Conservation (phyloP, 108 stramenopile species). For the Discostella stelligeroides region DNA sequence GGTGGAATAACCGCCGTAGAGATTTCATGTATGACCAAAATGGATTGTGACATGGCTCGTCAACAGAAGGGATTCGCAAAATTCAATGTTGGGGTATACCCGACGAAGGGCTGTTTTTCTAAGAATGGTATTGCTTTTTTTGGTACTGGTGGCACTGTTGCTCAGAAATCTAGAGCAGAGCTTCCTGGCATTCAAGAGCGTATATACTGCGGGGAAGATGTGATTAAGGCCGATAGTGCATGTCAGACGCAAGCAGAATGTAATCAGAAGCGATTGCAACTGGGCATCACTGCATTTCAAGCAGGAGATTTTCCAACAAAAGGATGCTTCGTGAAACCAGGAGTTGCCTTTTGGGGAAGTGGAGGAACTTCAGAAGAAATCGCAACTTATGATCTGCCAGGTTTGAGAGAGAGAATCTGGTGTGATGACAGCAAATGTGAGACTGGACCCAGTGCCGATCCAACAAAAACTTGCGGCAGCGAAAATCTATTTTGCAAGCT, state of each 20-base stretch:
- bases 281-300: constrained; percentile 2
- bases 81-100: background rate
- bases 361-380: constrained; percentile 3
- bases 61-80: background rate
- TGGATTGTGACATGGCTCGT: background rate
- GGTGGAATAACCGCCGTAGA: no score
- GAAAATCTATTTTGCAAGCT: background rate
- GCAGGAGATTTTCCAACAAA: constrained; percentile 8
- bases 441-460: constrained; percentile 7
- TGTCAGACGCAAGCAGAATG: constrained; percentile 3
- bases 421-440: background rate
- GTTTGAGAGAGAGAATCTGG: background rate
- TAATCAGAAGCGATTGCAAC: background rate
- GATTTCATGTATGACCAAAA: background rate
- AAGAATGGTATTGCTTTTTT: constrained; percentile 1
- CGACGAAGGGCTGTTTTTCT: constrained; percentile 1
- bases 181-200: constrained; percentile 7
- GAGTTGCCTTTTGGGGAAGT: background rate
- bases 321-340: constrained; percentile 12
- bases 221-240: background rate
- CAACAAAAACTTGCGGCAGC: background rate
- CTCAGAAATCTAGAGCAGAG: background rate
- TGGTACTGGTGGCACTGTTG: background rate
- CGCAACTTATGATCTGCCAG: background rate
- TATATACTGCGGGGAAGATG: background rate